phyloP scores from a whole-genome alignment of 2,329 filamentous ascomycete genomes.

The Aureobasidium sp. region DNA sequence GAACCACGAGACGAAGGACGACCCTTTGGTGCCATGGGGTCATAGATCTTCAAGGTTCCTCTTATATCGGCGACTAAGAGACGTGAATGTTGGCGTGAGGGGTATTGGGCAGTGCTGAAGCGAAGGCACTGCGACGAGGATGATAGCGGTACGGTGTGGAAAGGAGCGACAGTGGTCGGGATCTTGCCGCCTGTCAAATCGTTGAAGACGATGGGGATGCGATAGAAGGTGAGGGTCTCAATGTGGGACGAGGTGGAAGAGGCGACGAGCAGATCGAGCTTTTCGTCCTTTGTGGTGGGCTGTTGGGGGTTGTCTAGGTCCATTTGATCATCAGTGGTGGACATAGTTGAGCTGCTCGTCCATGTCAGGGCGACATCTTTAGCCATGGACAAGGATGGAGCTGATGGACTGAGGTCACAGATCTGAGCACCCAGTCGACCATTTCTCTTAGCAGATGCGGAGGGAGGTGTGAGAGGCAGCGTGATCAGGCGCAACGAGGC shows the following conservation, averaged over 20 bases:
- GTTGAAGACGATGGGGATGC: constrained; percentile 27
- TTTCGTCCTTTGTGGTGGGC: background rate
- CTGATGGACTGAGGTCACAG: constrained; percentile 38
- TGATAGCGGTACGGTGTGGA: constrained; percentile 40
- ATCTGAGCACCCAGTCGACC: constrained; percentile 36
- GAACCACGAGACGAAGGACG: constrained; percentile 23
- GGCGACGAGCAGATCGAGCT: constrained; percentile 31
- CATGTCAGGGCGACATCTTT: constrained; percentile 46
- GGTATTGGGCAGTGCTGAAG: constrained; percentile 48
- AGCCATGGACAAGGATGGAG: constrained; percentile 44
- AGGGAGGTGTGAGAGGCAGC: constrained; percentile 47
- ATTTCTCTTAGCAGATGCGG: constrained; percentile 32
- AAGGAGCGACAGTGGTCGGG: constrained; percentile 35
- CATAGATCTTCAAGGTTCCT: constrained; percentile 48
- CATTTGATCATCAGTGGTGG: constrained; percentile 5
- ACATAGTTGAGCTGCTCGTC: constrained; percentile 25
- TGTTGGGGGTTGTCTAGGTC: constrained; percentile 2
- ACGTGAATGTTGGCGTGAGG: constrained; percentile 45
- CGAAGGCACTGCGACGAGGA: constrained; percentile 43
- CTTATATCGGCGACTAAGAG: constrained; percentile 46
- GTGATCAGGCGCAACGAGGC: constrained; percentile 47
- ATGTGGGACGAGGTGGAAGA: constrained; percentile 28
- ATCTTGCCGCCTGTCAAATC: constrained; percentile 27
- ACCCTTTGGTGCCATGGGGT: constrained; percentile 32
- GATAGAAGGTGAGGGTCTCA: constrained; percentile 34